A percentile compares a stretch with the other conserved stretches of the same genome.
Conservation (phyloP, 2,329 filamentous ascomycete species). For the Sordariomycetes sp. region DNA sequence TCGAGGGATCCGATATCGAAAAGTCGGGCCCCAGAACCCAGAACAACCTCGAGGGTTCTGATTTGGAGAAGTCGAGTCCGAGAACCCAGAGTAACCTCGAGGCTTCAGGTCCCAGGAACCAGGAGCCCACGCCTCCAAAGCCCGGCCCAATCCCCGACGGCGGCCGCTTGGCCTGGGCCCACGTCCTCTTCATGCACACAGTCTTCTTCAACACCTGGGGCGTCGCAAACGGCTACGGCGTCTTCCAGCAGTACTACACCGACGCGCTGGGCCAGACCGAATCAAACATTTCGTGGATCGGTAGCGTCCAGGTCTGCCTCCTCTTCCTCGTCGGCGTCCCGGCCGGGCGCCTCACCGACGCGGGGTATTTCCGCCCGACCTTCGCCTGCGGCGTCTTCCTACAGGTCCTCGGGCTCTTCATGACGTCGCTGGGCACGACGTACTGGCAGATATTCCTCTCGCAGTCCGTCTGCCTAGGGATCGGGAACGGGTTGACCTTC, state of each 20-base stretch:
- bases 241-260: conserved; percentile 42
- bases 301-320: conserved; percentile 35
- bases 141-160: conserved; percentile 5
- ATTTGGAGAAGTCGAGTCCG: background rate
- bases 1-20: background rate
- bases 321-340: conserved; percentile 32
- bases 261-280: conserved; percentile 18
- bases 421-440: conserved; percentile 25
- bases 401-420: conserved; percentile 31
- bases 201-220: conserved; percentile 31
- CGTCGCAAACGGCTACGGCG: conserved; percentile 39
- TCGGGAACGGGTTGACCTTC: conserved; percentile 42
- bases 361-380: conserved; percentile 29
- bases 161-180: conserved; percentile 14
- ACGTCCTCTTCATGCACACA: conserved; percentile 19
- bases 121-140: background rate
- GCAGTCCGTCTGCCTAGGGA: conserved; percentile 32
- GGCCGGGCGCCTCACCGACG: conserved; percentile 34
- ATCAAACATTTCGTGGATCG: conserved; percentile 28
- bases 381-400: conserved; percentile 25
- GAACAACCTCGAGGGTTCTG: background rate
- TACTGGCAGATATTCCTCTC: conserved; percentile 37
- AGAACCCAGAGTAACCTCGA: too few relatives aligned
- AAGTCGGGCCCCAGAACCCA: too few relatives aligned
- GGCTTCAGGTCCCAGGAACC: background rate